Evolutionary conservation across 805 yeast species (phyloP), one percentile per base, ranked within the genome.

Genomic region (Zygosaccharomyces bailii): DNA sequence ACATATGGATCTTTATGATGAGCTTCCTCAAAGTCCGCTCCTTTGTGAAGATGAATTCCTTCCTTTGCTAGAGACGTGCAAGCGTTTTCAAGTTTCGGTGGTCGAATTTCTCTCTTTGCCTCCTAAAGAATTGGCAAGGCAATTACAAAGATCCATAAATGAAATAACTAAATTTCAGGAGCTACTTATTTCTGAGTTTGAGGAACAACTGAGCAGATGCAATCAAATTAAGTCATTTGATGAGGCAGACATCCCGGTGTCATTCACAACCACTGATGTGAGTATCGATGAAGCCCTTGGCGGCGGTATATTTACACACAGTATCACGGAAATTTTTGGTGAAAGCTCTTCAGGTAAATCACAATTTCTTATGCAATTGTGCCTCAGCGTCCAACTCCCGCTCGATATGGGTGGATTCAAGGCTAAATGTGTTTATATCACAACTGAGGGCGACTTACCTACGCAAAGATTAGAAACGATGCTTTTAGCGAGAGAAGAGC

Each of bases 301-400:
- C 31, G 83, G 82, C 3, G 91, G 90, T 0, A 68, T 84, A 3
- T 73, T 68, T 2, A 60, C 75, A 2, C 77, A 81, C 2, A 63
- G 72, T 18, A 59, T 84, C 2, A 81, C 89, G 0, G 98, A 90
- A 66, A 60, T 91, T 3, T 81, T 80, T 53, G 98, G 98, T 0
- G 84, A 83, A 19, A 80, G 95, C 40, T 86, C 95, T 0, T 75
- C 85, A 1, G 98, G 96, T 0, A 91, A 91, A 57, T 82, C 96
- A 0, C 95, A 90, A 53, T 65, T 90, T 3, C 66, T 85, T 19
- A 73, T 82, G 68, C 91, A 84, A 51, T 55, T 89, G 41, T 71
- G 84, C 1, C 66, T 80, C 2, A 67, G 80, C 2, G 78, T 82
- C 9, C 88, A 82, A 51, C 53, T 76, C 7, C 74, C 82, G 0